phyloP scores from a whole-genome alignment of 371 early-diverging fungal genomes.

The Zopfochytrium polystomum region DNA sequence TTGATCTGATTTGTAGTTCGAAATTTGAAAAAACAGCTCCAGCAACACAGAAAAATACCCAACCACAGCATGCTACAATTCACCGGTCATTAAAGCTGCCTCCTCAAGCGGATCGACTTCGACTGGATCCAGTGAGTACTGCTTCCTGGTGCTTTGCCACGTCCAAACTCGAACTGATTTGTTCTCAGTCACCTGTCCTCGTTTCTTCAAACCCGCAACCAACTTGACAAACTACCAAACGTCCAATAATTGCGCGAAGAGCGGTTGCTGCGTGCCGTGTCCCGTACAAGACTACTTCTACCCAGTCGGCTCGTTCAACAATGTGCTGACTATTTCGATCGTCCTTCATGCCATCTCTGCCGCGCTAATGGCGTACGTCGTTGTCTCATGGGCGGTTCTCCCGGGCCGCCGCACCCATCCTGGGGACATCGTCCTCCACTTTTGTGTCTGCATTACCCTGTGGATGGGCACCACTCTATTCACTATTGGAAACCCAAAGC shows the following conservation, averaged over 20 bases:
- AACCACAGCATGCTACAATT: too few relatives aligned
- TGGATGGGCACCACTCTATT: conserved; percentile 39
- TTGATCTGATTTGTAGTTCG: too few relatives aligned
- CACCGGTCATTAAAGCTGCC: too few relatives aligned
- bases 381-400: conserved; percentile 54
- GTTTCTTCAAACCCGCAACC: background rate
- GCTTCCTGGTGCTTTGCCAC: too few relatives aligned
- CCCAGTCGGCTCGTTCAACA: background rate
- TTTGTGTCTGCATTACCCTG: conserved; percentile 49
- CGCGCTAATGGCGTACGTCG: conserved; percentile 46
- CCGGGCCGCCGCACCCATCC: conserved; percentile 65
- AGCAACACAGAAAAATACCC: too few relatives aligned
- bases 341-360: conserved; percentile 53
- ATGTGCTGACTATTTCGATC: background rate
- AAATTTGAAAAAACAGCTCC: too few relatives aligned
- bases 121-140: too few relatives aligned
- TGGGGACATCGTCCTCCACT: conserved; percentile 59
- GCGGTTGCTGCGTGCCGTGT: conserved; percentile 4
- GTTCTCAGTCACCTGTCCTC: background rate
- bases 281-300: background rate
- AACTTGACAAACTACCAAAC: background rate
- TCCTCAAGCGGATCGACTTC: too few relatives aligned
- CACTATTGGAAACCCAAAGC: conserved; percentile 47
- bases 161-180: too few relatives aligned
- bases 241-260: background rate